Conservation (phyloP, 192 early-diverging fungal genomes). For the Blastocladiella britannica region DNA sequence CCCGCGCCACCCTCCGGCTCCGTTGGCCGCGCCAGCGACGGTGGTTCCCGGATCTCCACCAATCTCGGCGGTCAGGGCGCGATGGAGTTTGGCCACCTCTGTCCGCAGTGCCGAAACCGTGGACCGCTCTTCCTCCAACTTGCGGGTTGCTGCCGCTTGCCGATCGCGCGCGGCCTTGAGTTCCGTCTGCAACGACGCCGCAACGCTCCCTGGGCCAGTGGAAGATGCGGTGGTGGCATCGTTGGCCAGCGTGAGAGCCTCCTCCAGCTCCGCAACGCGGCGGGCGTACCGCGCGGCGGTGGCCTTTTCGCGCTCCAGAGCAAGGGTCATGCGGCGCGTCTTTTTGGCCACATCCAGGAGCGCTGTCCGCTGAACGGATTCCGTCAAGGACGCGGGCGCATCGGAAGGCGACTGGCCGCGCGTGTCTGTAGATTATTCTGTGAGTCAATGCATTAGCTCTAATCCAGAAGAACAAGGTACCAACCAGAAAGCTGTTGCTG, state of each 20-base stretch:
- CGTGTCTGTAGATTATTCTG: background rate
- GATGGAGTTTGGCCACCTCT: background rate
- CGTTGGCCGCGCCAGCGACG: background rate
- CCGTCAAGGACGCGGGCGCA: too few species aligned
- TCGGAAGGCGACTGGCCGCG: background rate
- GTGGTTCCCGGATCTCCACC: background rate
- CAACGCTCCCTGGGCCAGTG: background rate
- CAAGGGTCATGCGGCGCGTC: too few species aligned
- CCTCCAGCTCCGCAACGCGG: background rate
- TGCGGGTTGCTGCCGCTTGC: background rate
- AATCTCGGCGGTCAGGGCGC: background rate
- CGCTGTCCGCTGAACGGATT: too few species aligned
- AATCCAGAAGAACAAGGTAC: background rate
- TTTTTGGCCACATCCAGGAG: too few species aligned
- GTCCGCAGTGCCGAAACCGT: background rate
- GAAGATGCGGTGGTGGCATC: background rate
- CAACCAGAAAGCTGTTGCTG: background rate
- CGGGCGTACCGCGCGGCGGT: too few species aligned
- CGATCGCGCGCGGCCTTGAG: background rate
- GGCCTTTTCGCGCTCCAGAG: too few species aligned
- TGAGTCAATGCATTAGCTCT: background rate
- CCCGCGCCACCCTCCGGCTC: too few species aligned
- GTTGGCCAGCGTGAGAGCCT: background rate
- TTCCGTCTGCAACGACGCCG: background rate
- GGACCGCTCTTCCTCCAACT: background rate